Conservation (phyloP, 2,329 filamentous ascomycete genomes). For the Periconia macrospinosa region DNA sequence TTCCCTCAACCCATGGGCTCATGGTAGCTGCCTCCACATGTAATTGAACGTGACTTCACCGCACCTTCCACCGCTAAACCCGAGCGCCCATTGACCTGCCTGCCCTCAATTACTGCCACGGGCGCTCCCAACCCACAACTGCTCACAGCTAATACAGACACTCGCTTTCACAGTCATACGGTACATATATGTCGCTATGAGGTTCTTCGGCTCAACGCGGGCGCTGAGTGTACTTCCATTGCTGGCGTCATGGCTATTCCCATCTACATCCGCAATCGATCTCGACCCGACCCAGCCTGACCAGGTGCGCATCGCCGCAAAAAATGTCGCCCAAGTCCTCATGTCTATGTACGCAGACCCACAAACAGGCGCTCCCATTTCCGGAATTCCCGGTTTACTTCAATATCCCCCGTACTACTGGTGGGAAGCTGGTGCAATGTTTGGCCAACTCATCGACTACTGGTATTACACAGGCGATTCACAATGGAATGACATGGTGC, state of each 20-base stretch:
- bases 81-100: too few relatives aligned
- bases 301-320: slow-evolving; percentile 49
- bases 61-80: too few relatives aligned
- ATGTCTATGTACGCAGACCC: slow-evolving; percentile 55
- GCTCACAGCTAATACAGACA: neutral
- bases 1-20: too few relatives aligned
- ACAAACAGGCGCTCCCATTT: slow-evolving; percentile 43
- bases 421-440: slow-evolving; percentile 77
- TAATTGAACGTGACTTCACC: too few relatives aligned
- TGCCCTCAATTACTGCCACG: too few relatives aligned
- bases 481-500: slow-evolving; percentile 69
- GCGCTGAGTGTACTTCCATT: slow-evolving; percentile 11
- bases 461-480: slow-evolving; percentile 78
- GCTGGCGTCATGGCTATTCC: slow-evolving; percentile 8
- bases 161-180: neutral
- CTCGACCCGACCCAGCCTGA: slow-evolving; percentile 28
- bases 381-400: slow-evolving; percentile 21
- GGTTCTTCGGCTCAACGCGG: slow-evolving; percentile 8
- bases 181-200: slow-evolving; percentile 16
- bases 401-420: slow-evolving; percentile 59
- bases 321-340: slow-evolving; percentile 48
- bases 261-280: slow-evolving; percentile 12
- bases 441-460: slow-evolving; percentile 72
- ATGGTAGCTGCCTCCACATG: too few relatives aligned
- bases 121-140: too few relatives aligned